These are phyloP conservation scores for Mycogone perniciosa DNA, from an alignment of 2,329 filamentous ascomycete species.

Conservation along the genomic window DNA sequence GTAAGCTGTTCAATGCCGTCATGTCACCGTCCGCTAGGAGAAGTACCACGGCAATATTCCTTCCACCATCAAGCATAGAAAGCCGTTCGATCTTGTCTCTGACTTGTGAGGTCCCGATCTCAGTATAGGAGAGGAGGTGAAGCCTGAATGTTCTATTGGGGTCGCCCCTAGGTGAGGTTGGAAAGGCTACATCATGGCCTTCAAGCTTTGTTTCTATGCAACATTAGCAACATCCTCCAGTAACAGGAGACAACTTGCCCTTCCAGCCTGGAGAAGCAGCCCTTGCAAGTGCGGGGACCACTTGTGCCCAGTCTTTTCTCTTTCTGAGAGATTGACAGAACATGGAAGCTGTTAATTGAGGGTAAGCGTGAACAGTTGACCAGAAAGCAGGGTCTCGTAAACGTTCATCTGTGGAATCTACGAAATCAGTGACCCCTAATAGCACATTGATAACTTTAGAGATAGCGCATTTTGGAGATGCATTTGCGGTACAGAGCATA, in stretches of 20 bases:
- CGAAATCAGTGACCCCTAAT: too few species aligned
- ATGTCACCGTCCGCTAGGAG: conserved; percentile 32
- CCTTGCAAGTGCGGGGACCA: conserved; percentile 21
- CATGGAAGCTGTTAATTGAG: conserved; percentile 16
- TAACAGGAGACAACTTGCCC: conserved; percentile 17
- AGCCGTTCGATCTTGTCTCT: conserved; percentile 35
- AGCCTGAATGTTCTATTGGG: conserved; percentile 25
- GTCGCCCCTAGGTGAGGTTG: conserved; percentile 7
- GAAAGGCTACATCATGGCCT: conserved; percentile 41
- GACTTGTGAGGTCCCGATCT: conserved; percentile 27
- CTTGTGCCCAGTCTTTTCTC: conserved; percentile 30
- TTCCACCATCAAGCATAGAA: conserved; percentile 33
- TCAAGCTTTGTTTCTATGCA: conserved; percentile 34
- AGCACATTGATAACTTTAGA: not conserved
- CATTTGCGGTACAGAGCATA: too few species aligned
- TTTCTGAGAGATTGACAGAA: conserved; percentile 35
- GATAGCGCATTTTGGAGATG: not conserved
- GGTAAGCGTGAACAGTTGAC: too few species aligned
- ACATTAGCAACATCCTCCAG: not conserved
- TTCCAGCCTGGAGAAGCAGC: conserved; percentile 18
- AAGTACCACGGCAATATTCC: conserved; percentile 38
- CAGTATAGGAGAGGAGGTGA: conserved; percentile 34
- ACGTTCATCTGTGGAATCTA: not conserved
- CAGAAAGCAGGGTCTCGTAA: too few species aligned
- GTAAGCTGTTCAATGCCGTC: conserved; percentile 35